Conservation (phyloP, 139 green algal species). For the Astrephomene gubernaculifera region DNA sequence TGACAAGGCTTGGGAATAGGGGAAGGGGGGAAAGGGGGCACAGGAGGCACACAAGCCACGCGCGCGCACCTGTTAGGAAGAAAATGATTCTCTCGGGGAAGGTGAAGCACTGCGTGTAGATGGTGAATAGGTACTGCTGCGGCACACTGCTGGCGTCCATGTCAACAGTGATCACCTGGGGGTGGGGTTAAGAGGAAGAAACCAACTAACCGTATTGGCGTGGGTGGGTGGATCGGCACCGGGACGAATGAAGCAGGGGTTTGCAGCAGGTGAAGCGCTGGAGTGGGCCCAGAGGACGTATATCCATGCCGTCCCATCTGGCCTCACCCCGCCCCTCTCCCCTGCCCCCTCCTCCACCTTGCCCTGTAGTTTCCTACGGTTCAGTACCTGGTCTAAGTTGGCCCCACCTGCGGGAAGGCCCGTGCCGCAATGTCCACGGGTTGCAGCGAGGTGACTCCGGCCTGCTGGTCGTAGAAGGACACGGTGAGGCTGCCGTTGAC, state of each 20-base stretch:
- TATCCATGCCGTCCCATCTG: too few species aligned
- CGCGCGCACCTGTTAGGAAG: conserved; percentile 83
- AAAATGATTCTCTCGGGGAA: conserved; percentile 84
- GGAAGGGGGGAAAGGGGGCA: too few species aligned
- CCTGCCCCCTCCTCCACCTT: background rate
- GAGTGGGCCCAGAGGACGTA: background rate
- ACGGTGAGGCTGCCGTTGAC: conserved; percentile 68
- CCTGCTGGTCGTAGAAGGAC: conserved; percentile 77
- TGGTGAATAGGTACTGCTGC: conserved; percentile 65
- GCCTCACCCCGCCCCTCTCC: background rate
- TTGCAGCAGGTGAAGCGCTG: background rate
- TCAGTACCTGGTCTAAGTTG: too few species aligned
- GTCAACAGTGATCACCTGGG: conserved; percentile 56
- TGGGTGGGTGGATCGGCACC: too few species aligned
- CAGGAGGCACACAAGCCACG: too few species aligned
- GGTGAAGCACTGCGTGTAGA: conserved; percentile 78
- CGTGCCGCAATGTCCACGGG: conserved; percentile 43
- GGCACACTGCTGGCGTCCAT: conserved; percentile 78
- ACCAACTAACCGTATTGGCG: too few species aligned
- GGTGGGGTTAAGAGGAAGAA: background rate
- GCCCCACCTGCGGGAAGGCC: conserved; percentile 36
- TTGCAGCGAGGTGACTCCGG: conserved; percentile 51
- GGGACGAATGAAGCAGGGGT: background rate
- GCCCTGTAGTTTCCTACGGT: too few species aligned
- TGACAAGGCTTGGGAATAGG: too few species aligned